Base-by-base conservation (phyloP, 163 green algal genomes). In the Chlamydomonas reinhardtii region DNA sequence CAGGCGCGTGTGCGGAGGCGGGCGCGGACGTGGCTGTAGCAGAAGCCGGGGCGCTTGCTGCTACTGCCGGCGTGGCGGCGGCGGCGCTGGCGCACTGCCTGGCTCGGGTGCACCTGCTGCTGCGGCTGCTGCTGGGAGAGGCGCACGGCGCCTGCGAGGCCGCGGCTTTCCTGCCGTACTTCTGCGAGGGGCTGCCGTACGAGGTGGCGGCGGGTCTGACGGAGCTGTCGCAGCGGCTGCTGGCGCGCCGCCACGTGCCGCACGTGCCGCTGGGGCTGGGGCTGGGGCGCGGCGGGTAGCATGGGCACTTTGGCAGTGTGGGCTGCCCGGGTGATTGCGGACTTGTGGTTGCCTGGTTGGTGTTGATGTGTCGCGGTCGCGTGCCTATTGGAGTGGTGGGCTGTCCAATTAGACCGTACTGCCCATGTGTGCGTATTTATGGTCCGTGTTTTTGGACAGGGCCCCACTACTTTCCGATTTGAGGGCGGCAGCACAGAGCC, bases 131-230 rank as follows among this genome's bases (percentile, higher is more conserved):
- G 82, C 72, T 82, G 19, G 82, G 82, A 9, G 82, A 87, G 61
- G 72, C 82, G n/a, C 82, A 87, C 82, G 24, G 34, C 72, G 59
- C 61, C n/a, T 87, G 82, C 61, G 82, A 87, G 61, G 82, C 82
- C 5, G 43, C n/a, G 34, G 61, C 74, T 2, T 87, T 87, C 82
- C 59, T 87, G 71, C 71, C 82, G 25, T 87, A 82, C 61, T 87
- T 87, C 37, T 11, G 43, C 22, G 16, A 29, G 39, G 29, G 59
- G 39, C 29, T 82, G 71, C 82, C 82, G 82, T 87, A 87, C 82
- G 48, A 69, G 15, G 82, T 76, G 59, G 72, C 72, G 61, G 72
- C 82, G 39, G 82, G 81, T 39, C 9, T 82, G 61, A 73, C 48
- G 3, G 70, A 74, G 71, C 29, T 81, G 37, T 37, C 72, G 2